phyloP scores from a whole-genome alignment of 1,284 basidiomycete genomes.

The Ganoderma multipileum region DNA sequence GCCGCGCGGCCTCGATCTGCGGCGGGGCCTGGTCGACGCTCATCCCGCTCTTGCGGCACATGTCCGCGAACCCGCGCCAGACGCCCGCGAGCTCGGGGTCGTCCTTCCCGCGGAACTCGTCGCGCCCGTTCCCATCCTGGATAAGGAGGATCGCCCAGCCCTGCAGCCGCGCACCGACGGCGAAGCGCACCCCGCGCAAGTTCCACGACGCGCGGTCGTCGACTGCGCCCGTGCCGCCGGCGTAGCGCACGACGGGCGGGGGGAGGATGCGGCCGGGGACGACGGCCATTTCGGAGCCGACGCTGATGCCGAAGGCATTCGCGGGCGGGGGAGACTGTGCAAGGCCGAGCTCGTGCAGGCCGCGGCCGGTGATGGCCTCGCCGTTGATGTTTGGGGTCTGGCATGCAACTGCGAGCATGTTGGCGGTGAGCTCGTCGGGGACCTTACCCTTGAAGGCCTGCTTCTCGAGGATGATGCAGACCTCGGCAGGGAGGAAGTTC shows the following conservation, averaged over 20 bases:
- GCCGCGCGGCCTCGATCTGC: conserved; percentile 42
- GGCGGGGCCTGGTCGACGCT: conserved; percentile 44
- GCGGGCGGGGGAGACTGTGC: conserved; percentile 49
- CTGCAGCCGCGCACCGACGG: conserved; percentile 55
- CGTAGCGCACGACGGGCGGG: conserved; percentile 66
- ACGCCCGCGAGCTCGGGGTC: conserved; percentile 58
- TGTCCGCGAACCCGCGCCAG: conserved; percentile 55
- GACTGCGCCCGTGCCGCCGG: conserved; percentile 49
- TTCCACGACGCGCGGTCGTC: conserved; percentile 78
- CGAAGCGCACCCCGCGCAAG: conserved; percentile 65
- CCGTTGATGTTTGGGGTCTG: conserved; percentile 74
- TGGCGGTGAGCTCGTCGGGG: conserved; percentile 67
- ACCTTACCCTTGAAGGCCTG: conserved; percentile 78
- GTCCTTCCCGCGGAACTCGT: conserved; percentile 51
- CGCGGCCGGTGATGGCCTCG: conserved; percentile 58
- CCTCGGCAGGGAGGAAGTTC: conserved; percentile 66
- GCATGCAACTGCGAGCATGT: conserved; percentile 74
- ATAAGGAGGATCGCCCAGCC: conserved; percentile 73
- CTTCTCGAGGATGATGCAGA: conserved; percentile 73
- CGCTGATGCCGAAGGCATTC: conserved; percentile 63
- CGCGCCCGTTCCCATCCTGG: conserved; percentile 54
- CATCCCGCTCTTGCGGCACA: conserved; percentile 71
- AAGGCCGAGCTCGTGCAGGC: conserved; percentile 70
- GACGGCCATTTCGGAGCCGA: conserved; percentile 72
- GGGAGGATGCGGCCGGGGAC: conserved; percentile 75